These are phyloP conservation scores for Chimonanthus salicifolius DNA, from an alignment of 164 flowering plant genomes.

Conservation along the genomic window DNA sequence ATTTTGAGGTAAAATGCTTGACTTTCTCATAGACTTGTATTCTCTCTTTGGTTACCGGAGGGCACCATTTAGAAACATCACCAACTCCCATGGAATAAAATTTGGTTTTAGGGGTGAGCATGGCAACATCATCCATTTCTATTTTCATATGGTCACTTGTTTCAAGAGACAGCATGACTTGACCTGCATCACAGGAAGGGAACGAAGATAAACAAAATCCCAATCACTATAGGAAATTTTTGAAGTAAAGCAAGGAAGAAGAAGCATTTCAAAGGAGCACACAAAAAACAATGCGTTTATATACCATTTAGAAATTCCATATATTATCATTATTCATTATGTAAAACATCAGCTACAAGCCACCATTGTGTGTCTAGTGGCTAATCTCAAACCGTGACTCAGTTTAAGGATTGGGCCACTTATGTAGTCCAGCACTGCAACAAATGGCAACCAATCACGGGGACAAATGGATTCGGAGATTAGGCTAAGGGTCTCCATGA, in stretches of 20 bases:
- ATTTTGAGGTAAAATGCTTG: conserved; percentile 12
- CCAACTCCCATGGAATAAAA: background rate
- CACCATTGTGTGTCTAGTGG: background rate
- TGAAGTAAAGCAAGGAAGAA: background rate
- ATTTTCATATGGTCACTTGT: background rate
- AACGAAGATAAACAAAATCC: background rate
- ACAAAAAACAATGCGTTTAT: background rate
- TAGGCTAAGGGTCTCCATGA: too few relatives aligned
- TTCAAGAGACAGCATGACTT: background rate
- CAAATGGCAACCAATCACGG: background rate
- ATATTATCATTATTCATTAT: too few relatives aligned
- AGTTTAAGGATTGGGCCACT: background rate
- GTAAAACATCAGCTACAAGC: background rate
- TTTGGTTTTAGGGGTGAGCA: background rate
- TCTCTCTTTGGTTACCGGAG: background rate
- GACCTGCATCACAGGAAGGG: background rate
- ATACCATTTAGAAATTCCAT: background rate
- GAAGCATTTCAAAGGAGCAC: background rate
- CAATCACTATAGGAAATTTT: background rate
- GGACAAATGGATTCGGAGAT: background rate
- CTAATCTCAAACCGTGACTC: background rate
- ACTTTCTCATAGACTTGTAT: conserved; percentile 1
- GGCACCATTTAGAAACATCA: background rate
- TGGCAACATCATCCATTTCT: conserved; percentile 5
- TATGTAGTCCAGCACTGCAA: too few relatives aligned